Base-by-base conservation (phyloP, 345 rosid genomes). In the Eucalyptus dawsonii region DNA sequence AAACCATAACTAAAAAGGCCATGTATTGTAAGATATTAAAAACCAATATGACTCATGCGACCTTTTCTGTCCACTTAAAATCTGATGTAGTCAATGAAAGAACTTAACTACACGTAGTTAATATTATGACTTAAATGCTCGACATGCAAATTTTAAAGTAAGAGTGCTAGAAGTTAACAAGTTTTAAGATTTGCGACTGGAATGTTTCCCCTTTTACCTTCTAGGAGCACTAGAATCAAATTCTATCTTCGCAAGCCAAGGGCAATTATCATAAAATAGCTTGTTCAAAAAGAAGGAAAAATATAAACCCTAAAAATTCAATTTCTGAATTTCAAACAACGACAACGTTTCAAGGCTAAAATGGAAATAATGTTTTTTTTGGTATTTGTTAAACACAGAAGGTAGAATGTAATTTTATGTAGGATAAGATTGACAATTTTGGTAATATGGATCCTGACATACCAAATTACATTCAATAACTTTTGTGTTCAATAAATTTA, bases 41-140 rank as follows among this genome's bases (percentile, higher is more conserved):
- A 67, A 31, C 22, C 80, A 11, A 15, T 3, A 31, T 67, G 40
- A 31, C 19, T 34, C 40, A 31, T 22, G 11, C 0, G 4, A 31
- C 40, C 3, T 31, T 31, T 67, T 67, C 0, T n/a, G 1, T 67
- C 11, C 3, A n/a, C 40, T 67, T 15, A 67, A 67, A 67, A 31
- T 67, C 9, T 8, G 40, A 67, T 21, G 80, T 11, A 1, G 29
- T 60, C 4, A 1, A 60, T 27, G 8, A 27, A 60, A 1, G 31
- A 25, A 31, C 40, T n/a, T 17, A 31, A 67, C 1, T 31, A 13
- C 6, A 8, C 0, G 0, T 5, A 67, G 19, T 67, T 65, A n/a
- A 65, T 16, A 65, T 14, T 6, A 65, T 14, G 37, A 65, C 37
- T 65, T 65, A 29, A 65, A 65, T 65, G 76, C 21, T 24, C 13